Evolutionary conservation across 176 grass and related monocot species (phyloP), one percentile per base, ranked within the genome.

Genomic region (Leersia perrieri): DNA sequence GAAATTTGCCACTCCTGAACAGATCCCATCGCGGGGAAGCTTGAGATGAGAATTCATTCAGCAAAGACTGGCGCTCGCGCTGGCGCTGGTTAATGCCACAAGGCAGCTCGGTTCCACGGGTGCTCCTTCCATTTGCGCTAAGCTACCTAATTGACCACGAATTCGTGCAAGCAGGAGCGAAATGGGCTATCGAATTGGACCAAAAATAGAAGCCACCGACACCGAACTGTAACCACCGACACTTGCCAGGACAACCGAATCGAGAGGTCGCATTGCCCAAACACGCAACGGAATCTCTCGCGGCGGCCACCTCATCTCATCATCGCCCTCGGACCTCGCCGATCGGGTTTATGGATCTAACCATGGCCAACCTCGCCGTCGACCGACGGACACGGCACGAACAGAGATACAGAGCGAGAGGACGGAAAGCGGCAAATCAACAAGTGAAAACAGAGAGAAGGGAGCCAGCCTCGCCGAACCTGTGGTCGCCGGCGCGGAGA

Each of bases 401-500:
- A 42, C 76, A 9, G 66, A 39, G n/a, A n/a, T n/a, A n/a, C n/a
- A n/a, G 22, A 72, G n/a, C 80, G 2, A 42, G 25, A 25, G 0
- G 28, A 29, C 1, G 39, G 10, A 44, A 44, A 9, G 2, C 11
- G 29, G 70, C 28, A 7, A 29, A 13, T 42, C 64, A 22, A 40
- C 51, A 38, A 38, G 7, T 39, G 11, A 25, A 40, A 25, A n/a
- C n/a, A 34, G 1, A 3, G 30, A 47, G 13, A 5, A 8, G 9
- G 66, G n/a, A n/a, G n/a, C n/a, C n/a, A 30, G 23, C 28, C 82
- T 68, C 5, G 4, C 10, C 39, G 47, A 86, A 94, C 88, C 89
- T 86, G 92, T 91, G 65, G 88, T 68, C 18, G 63, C 35, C 31
- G 92, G 86, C 8, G 79, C 78, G 25, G 83, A 89, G 66, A 89